Evolutionary conservation across 305 asterid genomes (phyloP).

Genomic region (Fraxinus greggii): DNA sequence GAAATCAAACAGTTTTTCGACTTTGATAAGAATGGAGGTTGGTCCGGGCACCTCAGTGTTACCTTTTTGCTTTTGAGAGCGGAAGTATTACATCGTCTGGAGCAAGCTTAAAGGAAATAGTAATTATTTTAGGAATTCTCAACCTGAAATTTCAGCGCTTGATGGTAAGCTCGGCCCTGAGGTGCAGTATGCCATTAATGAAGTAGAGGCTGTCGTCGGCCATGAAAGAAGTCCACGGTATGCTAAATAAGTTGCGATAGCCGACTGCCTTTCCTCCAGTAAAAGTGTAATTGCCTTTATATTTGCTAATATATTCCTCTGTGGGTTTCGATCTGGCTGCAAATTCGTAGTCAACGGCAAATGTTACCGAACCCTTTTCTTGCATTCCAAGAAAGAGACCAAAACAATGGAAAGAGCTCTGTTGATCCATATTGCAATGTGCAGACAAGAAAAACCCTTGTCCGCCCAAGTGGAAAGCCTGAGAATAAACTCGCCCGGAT

Average conservation of each 20-base stretch:
- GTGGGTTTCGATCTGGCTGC: constrained; percentile 27
- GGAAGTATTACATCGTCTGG: not conserved
- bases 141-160: constrained; percentile 11
- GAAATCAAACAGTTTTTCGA: not conserved
- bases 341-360: constrained; percentile 28
- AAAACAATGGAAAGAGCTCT: constrained; percentile 24
- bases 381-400: constrained; percentile 36
- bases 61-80: not conserved
- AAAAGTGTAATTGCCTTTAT: constrained; percentile 27
- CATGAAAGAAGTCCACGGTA: constrained; percentile 31
- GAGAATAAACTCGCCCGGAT: constrained; percentile 23
- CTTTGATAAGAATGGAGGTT: not conserved
- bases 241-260: constrained; percentile 30
- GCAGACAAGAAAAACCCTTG: constrained; percentile 36
- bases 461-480: constrained; percentile 29
- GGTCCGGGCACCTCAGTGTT: no score
- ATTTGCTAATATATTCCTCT: constrained; percentile 23
- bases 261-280: constrained; percentile 32
- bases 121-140: not conserved
- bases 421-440: constrained; percentile 35
- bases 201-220: constrained; percentile 38
- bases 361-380: constrained; percentile 31
- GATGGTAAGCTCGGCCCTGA: constrained; percentile 32
- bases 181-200: constrained; percentile 33
- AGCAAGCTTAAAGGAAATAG: not conserved